These are phyloP conservation scores for Coemansia sp. DNA, from an alignment of 192 early-diverging fungal species.

Conservation along the genomic window DNA sequence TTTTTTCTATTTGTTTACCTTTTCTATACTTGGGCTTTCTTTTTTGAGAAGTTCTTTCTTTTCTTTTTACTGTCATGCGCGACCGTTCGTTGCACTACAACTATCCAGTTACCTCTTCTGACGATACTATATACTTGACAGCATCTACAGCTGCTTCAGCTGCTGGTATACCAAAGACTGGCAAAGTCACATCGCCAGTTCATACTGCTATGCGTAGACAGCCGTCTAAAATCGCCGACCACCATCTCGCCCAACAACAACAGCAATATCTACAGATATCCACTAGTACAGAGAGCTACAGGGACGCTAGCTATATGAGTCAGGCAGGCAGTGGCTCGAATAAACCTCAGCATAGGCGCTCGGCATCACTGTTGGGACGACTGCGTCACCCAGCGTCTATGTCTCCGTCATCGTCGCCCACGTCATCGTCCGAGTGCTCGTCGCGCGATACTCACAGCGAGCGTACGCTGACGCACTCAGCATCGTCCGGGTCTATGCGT, in stretches of 20 bases:
- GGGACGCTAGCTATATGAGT: background rate
- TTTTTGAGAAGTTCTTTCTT: background rate
- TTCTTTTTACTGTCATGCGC: conserved; percentile 13
- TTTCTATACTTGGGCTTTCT: conserved; percentile 7
- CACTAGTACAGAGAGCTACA: background rate
- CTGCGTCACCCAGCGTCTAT: conserved; percentile 14
- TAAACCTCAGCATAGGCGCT: conserved; percentile 21
- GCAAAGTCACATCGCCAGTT: background rate
- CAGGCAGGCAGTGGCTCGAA: background rate
- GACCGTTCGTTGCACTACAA: conserved; percentile 22
- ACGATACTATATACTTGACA: conserved; percentile 36
- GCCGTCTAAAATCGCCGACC: conserved; percentile 3
- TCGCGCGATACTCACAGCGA: conserved; percentile 43
- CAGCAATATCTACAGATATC: background rate
- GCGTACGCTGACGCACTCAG: conserved; percentile 43
- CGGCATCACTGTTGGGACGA: conserved; percentile 27
- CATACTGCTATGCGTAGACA: background rate
- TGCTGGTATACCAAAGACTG: background rate
- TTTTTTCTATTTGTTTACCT: background rate
- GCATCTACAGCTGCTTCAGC: background rate
- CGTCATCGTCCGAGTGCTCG: conserved; percentile 40
- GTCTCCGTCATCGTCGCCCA: conserved; percentile 44
- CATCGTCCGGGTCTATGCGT: conserved; percentile 37
- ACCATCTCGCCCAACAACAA: conserved; percentile 4
- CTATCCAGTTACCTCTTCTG: conserved; percentile 21